Evolutionary conservation across 2,329 filamentous ascomycete genomes (phyloP).

Genomic region (Aspergillus sojae): DNA sequence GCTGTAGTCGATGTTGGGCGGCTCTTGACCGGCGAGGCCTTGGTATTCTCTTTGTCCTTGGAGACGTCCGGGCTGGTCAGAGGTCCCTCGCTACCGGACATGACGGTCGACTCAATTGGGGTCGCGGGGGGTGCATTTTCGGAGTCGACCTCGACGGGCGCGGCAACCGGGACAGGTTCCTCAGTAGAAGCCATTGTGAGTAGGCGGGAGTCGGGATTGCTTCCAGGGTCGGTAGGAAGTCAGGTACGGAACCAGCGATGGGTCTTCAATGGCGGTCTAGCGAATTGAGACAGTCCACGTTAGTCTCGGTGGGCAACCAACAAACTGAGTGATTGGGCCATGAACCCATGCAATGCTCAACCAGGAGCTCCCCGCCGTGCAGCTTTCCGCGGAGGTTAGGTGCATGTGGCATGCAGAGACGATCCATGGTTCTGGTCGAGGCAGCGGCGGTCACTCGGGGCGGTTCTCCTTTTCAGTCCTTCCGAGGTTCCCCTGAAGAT

Average conservation of each 20-base stretch:
- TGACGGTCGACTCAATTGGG: constrained; percentile 34
- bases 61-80: constrained; percentile 38
- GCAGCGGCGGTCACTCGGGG: constrained; percentile 6
- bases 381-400: background rate
- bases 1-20: constrained; percentile 26
- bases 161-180: constrained; percentile 30
- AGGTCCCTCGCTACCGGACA: constrained; percentile 38
- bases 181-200: constrained; percentile 38
- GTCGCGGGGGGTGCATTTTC: constrained; percentile 38
- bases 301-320: constrained; percentile 9
- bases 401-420: background rate
- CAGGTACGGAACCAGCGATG: constrained; percentile 7
- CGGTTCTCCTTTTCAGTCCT: constrained; percentile 1
- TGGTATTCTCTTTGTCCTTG: constrained; percentile 37
- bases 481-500: constrained; percentile 5
- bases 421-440: constrained; percentile 5
- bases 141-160: constrained; percentile 30
- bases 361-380: background rate
- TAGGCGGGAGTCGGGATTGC: background rate
- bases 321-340: background rate
- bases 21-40: constrained; percentile 37
- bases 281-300: constrained; percentile 19
- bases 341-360: constrained; percentile 1
- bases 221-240: constrained; percentile 2
- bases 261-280: constrained; percentile 13